Evolutionary conservation across 345 rosid genomes (phyloP), one percentile per base, ranked within the genome.

Genomic region (Geranium brycei): DNA sequence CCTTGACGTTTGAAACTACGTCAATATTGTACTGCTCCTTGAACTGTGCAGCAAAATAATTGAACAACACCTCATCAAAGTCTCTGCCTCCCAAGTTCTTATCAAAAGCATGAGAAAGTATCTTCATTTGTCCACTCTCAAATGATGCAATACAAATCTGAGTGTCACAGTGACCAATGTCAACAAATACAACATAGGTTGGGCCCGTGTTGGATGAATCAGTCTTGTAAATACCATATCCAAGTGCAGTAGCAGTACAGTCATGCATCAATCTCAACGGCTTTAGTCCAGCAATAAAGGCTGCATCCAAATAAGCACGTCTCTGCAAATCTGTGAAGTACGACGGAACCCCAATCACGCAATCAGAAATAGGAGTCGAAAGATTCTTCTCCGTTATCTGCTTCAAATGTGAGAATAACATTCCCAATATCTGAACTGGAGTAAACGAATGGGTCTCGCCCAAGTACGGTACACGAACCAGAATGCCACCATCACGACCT

Each of bases 321-420:
- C 88, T 79, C 75, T 81, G 86, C 74, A 81, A 71, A 58, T 84
- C 88, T 0, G 84, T 73, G 65, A 81, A 83, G 76, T 83, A 79
- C 10, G 85, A 81, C 40, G 88, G 88, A 61, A 84, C 55, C 59
- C 88, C 83, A 63, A 81, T 79, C 63, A 84, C 88, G 51, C 88
- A 81, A 66, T 84, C 83, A 2, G 38, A 19, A 30, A 83, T 75
- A 10, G 83, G 75, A 68, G 71, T 75, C 68, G 75, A 83, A 76
- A 80, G 59, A 65, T 73, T 75, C 67, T 79, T 80, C 81, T 77
- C 85, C 0, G 85, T 51, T 68, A 83, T 70, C 2, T 75, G 80
- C 68, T 78, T 83, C 75, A 83, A 69, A 77, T 83, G 85, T 0
- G 85, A 73, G 61, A 83, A 77, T 31, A 83, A 70, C 85, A 80